Conservation (phyloP, 1,284 basidiomycete genomes). For the Boletus smithii region DNA sequence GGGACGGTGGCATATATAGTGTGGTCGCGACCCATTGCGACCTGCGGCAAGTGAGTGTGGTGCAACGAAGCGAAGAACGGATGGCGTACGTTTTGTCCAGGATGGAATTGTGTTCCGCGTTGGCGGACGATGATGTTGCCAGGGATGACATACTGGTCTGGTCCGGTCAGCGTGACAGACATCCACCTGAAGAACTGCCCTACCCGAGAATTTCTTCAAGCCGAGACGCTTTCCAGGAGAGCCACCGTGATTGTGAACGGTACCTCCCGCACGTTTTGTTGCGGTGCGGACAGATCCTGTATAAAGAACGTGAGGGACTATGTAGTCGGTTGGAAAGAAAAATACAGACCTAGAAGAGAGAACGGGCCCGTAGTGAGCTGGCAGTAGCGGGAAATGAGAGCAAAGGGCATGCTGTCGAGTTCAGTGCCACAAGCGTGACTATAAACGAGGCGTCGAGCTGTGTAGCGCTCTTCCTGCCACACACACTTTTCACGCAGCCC, state of each 20-base stretch:
- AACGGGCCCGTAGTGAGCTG: conserved; percentile 44
- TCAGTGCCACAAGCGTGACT: conserved; percentile 14
- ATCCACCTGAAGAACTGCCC: conserved; percentile 18
- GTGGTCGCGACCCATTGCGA: conserved; percentile 87
- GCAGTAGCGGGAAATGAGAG: conserved; percentile 43
- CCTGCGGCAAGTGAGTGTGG: conserved; percentile 45
- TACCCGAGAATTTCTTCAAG: conserved; percentile 92
- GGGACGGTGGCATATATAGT: conserved; percentile 87
- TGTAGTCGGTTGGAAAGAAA: background rate
- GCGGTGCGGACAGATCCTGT: conserved; percentile 78
- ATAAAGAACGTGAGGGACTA: conserved; percentile 10
- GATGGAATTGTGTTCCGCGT: conserved; percentile 84
- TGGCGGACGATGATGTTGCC: conserved; percentile 94
- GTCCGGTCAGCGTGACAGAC: conserved; percentile 15
- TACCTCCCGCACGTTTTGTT: conserved; percentile 92
- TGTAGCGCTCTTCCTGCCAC: background rate
- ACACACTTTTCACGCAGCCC: conserved; percentile 6
- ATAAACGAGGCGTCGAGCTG: conserved; percentile 3
- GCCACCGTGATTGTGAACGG: conserved; percentile 85
- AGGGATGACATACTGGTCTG: conserved; percentile 85
- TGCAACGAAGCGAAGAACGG: conserved; percentile 7
- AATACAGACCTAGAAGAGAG: conserved; percentile 43
- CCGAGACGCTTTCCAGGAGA: conserved; percentile 89
- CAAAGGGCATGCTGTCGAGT: conserved; percentile 21
- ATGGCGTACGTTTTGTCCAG: conserved; percentile 79